Percentiles rank a stretch among this genome's conserved stretches.
phyloP scores from a whole-genome alignment of 257 asterid species.

The Solanum paucissectum region DNA sequence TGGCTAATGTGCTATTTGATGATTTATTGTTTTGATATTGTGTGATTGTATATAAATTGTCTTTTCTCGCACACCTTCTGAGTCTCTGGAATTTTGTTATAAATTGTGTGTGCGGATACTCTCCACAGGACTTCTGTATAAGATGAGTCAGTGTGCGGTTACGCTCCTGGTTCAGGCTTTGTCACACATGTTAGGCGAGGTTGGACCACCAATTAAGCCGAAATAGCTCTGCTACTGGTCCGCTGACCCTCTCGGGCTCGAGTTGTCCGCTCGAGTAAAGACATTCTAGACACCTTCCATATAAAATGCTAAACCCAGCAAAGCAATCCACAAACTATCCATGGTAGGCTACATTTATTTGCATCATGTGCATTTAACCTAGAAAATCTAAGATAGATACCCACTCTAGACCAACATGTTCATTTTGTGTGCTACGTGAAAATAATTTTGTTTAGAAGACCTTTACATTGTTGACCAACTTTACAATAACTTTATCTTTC shows the following conservation, averaged over 20 bases:
- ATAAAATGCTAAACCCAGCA: fast-evolving
- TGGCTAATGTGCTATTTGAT: not conserved
- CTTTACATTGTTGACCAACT: not conserved
- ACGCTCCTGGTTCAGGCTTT: not conserved
- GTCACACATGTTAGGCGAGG: not conserved
- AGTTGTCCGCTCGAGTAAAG: too few species aligned
- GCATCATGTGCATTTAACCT: not conserved
- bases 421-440: too few species aligned
- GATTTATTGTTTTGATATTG: too few species aligned
- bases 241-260: not conserved
- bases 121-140: not conserved
- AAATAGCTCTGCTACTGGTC: too few species aligned
- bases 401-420: not conserved
- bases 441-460: too few species aligned
- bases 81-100: not conserved
- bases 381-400: not conserved
- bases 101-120: too few species aligned
- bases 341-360: too few species aligned
- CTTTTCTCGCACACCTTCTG: fast-evolving
- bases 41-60: not conserved
- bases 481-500: too few species aligned
- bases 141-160: not conserved
- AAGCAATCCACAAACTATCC: not conserved
- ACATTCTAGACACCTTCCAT: not conserved
- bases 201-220: too few species aligned